Evolutionary conservation across 768 basidiomycete genomes (phyloP).

Genomic region (Boletus vinaceobasis): DNA sequence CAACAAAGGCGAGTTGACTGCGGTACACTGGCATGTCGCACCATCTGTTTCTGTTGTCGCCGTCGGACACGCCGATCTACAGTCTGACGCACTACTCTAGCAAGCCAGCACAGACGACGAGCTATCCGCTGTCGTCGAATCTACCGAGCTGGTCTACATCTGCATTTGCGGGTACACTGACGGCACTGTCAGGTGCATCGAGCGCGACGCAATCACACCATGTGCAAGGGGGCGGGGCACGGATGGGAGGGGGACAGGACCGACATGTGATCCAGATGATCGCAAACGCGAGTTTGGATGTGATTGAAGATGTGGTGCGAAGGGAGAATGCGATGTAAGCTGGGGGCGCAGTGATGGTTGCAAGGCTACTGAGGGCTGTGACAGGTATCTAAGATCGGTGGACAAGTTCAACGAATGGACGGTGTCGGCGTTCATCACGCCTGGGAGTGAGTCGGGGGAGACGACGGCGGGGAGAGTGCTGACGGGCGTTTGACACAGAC

Average conservation of each 20-base stretch:
- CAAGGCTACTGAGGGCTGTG: constrained; percentile 16
- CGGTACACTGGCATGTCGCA: constrained; percentile 61
- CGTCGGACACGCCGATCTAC: constrained; percentile 84
- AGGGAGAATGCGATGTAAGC: constrained; percentile 77
- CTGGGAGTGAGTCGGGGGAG: constrained; percentile 67
- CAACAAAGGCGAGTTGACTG: constrained; percentile 10
- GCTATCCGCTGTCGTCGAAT: constrained; percentile 75
- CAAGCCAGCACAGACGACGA: constrained; percentile 56
- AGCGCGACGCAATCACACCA: constrained; percentile 63
- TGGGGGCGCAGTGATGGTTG: constrained; percentile 1
- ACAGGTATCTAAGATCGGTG: constrained; percentile 90
- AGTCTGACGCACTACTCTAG: constrained; percentile 78
- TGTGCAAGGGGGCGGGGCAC: constrained; percentile 57
- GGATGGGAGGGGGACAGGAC: constrained; percentile 79
- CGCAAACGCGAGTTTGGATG: constrained; percentile 93
- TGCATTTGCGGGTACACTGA: constrained; percentile 85
- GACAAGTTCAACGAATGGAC: constrained; percentile 99
- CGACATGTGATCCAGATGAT: constrained; percentile 98
- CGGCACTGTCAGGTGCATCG: constrained; percentile 81
- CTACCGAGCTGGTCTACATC: constrained; percentile 89
- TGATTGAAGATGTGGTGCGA: constrained; percentile 89
- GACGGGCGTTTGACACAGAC: constrained; percentile 46
- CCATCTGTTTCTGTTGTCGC: constrained; percentile 81
- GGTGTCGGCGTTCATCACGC: constrained; percentile 92
- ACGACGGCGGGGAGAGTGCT: background rate